Evolutionary conservation across 371 early-diverging fungal genomes (phyloP).

Genomic region (Circinella minor): DNA sequence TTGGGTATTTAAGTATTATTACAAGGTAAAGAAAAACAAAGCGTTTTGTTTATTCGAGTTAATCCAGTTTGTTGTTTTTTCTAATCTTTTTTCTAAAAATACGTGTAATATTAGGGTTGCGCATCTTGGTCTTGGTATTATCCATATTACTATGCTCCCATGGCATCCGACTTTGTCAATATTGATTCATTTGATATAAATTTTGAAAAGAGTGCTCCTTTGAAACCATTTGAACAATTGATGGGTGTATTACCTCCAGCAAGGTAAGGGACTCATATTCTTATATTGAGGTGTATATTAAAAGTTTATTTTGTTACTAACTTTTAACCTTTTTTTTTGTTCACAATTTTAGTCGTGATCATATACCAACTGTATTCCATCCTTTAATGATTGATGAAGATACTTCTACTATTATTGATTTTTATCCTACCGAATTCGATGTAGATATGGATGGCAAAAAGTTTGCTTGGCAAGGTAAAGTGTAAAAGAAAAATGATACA

Average conservation of each 20-base stretch:
- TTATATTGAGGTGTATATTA: no score
- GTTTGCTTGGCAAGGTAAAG: constrained; percentile 92
- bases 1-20: constrained; percentile 99
- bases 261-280: constrained; percentile 34
- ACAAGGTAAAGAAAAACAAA: constrained; percentile 55
- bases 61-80: neutral
- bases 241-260: constrained; percentile 98
- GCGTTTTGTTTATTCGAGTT: no score
- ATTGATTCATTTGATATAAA: constrained; percentile 72
- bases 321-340: neutral
- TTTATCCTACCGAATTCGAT: constrained; percentile 92
- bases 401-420: constrained; percentile 84
- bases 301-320: neutral
- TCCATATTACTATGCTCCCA: constrained; percentile 98
- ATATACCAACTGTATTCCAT: constrained; percentile 84
- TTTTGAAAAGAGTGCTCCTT: constrained; percentile 86
- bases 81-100: neutral
- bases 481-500: neutral
- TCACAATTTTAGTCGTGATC: constrained; percentile 58
- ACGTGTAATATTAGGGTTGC: constrained; percentile 56
- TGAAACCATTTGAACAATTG: constrained; percentile 96
- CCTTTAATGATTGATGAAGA: constrained; percentile 85
- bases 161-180: constrained; percentile 89
- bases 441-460: constrained; percentile 98
- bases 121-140: constrained; percentile 99